phyloP scores from a whole-genome alignment of 2,329 filamentous ascomycete genomes.

The Colletotrichum shisoi region DNA sequence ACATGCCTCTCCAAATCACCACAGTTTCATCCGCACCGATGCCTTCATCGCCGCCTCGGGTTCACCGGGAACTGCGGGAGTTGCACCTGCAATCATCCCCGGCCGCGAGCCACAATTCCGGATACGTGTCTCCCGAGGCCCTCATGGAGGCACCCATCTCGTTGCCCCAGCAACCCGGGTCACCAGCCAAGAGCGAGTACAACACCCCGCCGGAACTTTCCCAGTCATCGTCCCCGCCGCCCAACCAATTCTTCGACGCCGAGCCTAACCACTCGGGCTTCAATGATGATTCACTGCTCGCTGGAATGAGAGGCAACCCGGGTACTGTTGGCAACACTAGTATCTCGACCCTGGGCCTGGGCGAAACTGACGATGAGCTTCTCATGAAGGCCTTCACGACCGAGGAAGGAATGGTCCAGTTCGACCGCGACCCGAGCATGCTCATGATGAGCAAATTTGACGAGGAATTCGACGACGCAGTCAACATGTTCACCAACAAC shows the following conservation, averaged over 20 bases:
- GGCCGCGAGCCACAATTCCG: slow-evolving; percentile 52
- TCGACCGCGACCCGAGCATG: slow-evolving; percentile 58
- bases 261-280: slow-evolving; percentile 50
- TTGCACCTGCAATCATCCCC: slow-evolving; percentile 51
- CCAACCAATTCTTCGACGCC: slow-evolving; percentile 58
- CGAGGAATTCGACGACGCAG: slow-evolving; percentile 59
- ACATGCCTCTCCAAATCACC: slow-evolving; percentile 43
- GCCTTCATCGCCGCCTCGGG: slow-evolving; percentile 45
- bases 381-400: slow-evolving; percentile 55
- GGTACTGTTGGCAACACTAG: slow-evolving; percentile 29
- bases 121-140: slow-evolving; percentile 59
- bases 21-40: slow-evolving; percentile 59
- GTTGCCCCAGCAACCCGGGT: slow-evolving; percentile 51
- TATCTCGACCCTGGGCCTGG: slow-evolving; percentile 44
- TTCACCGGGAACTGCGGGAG: slow-evolving; percentile 50
- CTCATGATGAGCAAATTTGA: slow-evolving; percentile 63
- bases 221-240: slow-evolving; percentile 66
- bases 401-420: slow-evolving; percentile 53
- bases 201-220: slow-evolving; percentile 68
- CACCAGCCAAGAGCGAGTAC: slow-evolving; percentile 64
- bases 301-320: slow-evolving; percentile 41
- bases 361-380: slow-evolving; percentile 56
- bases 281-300: slow-evolving; percentile 45
- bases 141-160: slow-evolving; percentile 49
- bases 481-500: slow-evolving; percentile 60